Conservation (phyloP, 139 green algal genomes). For the Coelastrella sp. region DNA sequence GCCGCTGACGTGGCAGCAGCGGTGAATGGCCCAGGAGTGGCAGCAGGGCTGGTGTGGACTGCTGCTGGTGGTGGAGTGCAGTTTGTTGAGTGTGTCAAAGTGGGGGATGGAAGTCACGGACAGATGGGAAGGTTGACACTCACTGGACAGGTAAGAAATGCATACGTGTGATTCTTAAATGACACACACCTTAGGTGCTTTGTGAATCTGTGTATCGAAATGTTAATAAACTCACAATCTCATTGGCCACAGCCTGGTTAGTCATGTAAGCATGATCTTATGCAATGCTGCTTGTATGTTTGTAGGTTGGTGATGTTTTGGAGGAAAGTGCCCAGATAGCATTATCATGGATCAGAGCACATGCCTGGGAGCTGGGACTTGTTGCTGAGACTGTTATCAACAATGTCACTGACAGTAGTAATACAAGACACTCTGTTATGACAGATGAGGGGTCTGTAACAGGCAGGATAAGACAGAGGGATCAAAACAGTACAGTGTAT, state of each 20-base stretch:
- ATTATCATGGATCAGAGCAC: slow-evolving; percentile 78
- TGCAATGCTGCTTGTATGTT: too few relatives aligned
- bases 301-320: slow-evolving; percentile 84
- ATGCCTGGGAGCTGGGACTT: slow-evolving; percentile 62
- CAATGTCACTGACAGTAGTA: not conserved
- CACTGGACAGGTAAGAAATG: slow-evolving; percentile 84
- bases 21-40: slow-evolving; percentile 69
- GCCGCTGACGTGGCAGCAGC: slow-evolving; percentile 53
- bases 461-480: too few relatives aligned
- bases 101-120: slow-evolving; percentile 43
- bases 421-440: too few relatives aligned
- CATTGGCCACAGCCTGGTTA: too few relatives aligned
- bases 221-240: too few relatives aligned
- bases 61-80: slow-evolving; percentile 75
- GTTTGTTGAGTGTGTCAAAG: slow-evolving; percentile 78
- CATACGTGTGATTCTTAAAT: too few relatives aligned
- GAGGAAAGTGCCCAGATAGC: slow-evolving; percentile 81
- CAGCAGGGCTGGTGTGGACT: slow-evolving; percentile 86
- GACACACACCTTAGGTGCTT: too few relatives aligned
- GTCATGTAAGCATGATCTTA: too few relatives aligned
- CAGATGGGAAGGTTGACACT: slow-evolving; percentile 69
- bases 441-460: too few relatives aligned
- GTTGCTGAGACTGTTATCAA: not conserved
- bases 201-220: too few relatives aligned
- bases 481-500: too few relatives aligned